Evolutionary conservation across 2,329 filamentous ascomycete species (phyloP).

Genomic region (Cercospora sojina): DNA sequence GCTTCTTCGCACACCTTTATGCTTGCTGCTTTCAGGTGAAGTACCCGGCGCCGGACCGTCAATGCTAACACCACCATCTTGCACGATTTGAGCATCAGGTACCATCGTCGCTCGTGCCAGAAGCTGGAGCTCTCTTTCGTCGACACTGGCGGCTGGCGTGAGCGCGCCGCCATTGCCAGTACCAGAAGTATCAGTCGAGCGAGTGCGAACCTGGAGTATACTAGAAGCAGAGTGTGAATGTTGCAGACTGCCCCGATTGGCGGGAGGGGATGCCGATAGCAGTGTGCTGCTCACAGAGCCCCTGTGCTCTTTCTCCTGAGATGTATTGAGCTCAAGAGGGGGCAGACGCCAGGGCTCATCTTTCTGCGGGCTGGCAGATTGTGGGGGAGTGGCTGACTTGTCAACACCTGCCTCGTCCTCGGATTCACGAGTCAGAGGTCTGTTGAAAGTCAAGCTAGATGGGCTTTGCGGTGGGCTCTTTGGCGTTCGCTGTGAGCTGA

Average conservation of each 20-base stretch:
- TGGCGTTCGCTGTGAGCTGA: slow-evolving; percentile 23
- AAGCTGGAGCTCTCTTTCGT: slow-evolving; percentile 29
- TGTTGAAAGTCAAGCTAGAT: slow-evolving; percentile 18
- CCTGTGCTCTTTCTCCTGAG: slow-evolving; percentile 35
- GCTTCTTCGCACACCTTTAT: slow-evolving; percentile 71
- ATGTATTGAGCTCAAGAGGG: slow-evolving; percentile 36
- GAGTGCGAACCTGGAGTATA: slow-evolving; percentile 24
- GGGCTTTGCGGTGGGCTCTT: slow-evolving; percentile 33
- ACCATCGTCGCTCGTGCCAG: slow-evolving; percentile 27
- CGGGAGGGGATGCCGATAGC: slow-evolving; percentile 29
- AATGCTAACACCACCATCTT: slow-evolving; percentile 16
- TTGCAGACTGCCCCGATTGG: slow-evolving; percentile 27
- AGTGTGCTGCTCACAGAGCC: slow-evolving; percentile 37
- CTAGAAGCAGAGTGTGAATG: slow-evolving; percentile 36
- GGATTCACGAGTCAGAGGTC: slow-evolving; percentile 31
- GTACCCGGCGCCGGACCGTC: slow-evolving; percentile 26
- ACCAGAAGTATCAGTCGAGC: slow-evolving; percentile 29
- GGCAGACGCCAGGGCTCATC: slow-evolving; percentile 37
- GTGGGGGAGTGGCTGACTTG: slow-evolving; percentile 48
- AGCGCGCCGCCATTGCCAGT: slow-evolving; percentile 14
- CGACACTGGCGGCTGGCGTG: slow-evolving; percentile 26
- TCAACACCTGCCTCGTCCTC: slow-evolving; percentile 42
- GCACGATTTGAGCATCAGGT: slow-evolving; percentile 2
- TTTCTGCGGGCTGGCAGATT: slow-evolving; percentile 35
- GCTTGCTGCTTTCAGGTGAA: slow-evolving; percentile 32